Conservation (phyloP, 371 early-diverging fungal species). For the Mortierella polycephala region DNA sequence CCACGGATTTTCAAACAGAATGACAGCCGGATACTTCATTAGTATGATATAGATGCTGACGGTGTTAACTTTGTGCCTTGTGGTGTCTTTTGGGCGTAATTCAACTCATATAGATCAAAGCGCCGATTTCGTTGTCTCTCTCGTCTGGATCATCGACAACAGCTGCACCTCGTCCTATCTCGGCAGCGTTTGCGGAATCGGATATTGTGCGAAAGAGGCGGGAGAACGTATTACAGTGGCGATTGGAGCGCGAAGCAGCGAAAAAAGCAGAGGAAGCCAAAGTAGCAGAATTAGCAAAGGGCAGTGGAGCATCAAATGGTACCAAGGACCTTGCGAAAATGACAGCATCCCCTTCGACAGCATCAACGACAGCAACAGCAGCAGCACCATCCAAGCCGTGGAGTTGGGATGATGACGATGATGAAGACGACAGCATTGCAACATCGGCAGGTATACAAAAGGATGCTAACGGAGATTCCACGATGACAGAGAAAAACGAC, state of each 20-base stretch:
- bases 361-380: not conserved
- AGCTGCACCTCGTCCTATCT: slow-evolving; percentile 26
- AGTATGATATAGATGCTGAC: too few relatives aligned
- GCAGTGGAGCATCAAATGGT: slow-evolving; percentile 1
- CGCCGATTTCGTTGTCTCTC: slow-evolving; percentile 29
- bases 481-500: slow-evolving; percentile 42
- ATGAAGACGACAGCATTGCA: slow-evolving; percentile 32
- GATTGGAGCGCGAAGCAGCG: slow-evolving; percentile 68
- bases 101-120: slow-evolving; percentile 16
- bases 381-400: slow-evolving; percentile 34
- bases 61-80: too few relatives aligned
- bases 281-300: slow-evolving; percentile 15
- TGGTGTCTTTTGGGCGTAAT: not conserved
- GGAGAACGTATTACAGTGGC: slow-evolving; percentile 80
- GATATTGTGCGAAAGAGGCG: slow-evolving; percentile 60
- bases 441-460: slow-evolving; percentile 8
- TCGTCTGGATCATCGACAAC: slow-evolving; percentile 15
- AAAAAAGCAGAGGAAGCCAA: slow-evolving; percentile 59
- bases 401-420: slow-evolving; percentile 57
- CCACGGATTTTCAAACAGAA: not conserved
- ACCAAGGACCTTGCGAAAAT: slow-evolving; percentile 18
- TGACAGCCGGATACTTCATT: not conserved
- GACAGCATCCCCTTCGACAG: not conserved
- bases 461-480: slow-evolving; percentile 57
- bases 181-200: slow-evolving; percentile 42